These are phyloP conservation scores for Colletotrichum sp. DNA, from an alignment of 2,329 filamentous ascomycete genomes.

Conservation along the genomic window DNA sequence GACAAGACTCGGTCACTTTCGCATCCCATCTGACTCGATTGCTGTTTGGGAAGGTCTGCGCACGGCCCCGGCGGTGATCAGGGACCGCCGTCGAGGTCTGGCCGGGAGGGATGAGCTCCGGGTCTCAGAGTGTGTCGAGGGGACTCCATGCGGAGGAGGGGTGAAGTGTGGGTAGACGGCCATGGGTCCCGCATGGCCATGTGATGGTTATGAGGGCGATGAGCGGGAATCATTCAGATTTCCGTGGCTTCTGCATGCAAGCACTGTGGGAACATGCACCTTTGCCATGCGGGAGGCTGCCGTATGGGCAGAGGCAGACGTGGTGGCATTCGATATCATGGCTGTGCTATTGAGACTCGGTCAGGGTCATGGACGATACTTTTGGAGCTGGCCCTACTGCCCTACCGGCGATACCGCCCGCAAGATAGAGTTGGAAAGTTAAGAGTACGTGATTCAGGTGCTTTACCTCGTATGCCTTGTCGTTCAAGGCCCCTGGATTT, in stretches of 20 bases:
- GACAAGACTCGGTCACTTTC: background rate
- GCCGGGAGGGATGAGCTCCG: conserved; percentile 12
- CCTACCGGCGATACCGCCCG: background rate
- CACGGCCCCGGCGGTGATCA: conserved; percentile 13
- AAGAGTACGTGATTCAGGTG: background rate
- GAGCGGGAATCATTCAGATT: background rate
- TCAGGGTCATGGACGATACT: background rate
- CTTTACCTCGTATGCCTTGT: background rate
- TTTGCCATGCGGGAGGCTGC: background rate
- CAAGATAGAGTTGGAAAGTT: background rate
- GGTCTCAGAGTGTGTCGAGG: conserved; percentile 18
- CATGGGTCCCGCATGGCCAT: background rate
- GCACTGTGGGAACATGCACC: background rate
- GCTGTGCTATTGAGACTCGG: background rate
- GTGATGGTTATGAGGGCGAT: background rate
- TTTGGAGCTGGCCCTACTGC: background rate
- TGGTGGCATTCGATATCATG: background rate
- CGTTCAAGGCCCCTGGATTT: background rate
- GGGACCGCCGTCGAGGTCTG: background rate
- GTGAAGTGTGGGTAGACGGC: background rate
- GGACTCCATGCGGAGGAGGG: background rate
- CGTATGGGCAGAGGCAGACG: background rate
- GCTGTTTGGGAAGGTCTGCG: background rate
- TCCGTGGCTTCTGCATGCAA: background rate
- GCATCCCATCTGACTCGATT: conserved; percentile 9